phyloP scores from a whole-genome alignment of 768 basidiomycete species.

The Wakefieldia striispora region DNA sequence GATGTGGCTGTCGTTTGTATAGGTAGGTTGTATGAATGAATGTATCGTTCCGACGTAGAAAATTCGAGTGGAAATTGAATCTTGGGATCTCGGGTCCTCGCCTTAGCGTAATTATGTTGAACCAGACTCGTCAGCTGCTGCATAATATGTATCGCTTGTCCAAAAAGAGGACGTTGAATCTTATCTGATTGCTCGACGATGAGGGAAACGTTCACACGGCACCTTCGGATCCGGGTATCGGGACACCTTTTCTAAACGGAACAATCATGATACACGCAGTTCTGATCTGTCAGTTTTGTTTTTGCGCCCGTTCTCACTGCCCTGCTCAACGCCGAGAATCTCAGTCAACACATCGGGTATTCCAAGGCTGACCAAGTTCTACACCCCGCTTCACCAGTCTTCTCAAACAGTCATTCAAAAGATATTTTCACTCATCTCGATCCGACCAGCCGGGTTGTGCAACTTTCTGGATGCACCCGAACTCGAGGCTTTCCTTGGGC shows the following conservation, averaged over 20 bases:
- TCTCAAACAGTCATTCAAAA: slow-evolving; percentile 73
- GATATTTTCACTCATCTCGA: slow-evolving; percentile 86
- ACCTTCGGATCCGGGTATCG: too few species aligned
- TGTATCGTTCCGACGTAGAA: not conserved
- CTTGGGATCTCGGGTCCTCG: too few species aligned
- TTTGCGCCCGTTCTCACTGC: slow-evolving; percentile 16
- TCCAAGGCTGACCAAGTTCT: slow-evolving; percentile 84
- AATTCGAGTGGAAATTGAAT: not conserved
- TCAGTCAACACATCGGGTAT: slow-evolving; percentile 95
- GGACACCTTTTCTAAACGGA: not conserved
- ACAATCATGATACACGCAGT: slow-evolving; percentile 77
- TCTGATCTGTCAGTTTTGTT: slow-evolving; percentile 64
- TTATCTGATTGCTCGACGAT: not conserved
- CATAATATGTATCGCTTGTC: too few species aligned
- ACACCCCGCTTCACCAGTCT: slow-evolving; percentile 64
- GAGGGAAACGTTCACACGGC: not conserved
- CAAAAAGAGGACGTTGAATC: too few species aligned
- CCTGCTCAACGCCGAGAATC: slow-evolving; percentile 18
- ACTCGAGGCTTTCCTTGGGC: slow-evolving; percentile 69
- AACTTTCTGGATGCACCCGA: slow-evolving; percentile 96
- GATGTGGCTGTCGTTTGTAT: too few species aligned
- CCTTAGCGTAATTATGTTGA: too few species aligned
- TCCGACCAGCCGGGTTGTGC: slow-evolving; percentile 80
- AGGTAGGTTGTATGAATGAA: too few species aligned
- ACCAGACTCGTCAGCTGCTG: too few species aligned